A percentile compares a stretch with the other conserved stretches of the same genome.
Conservation (phyloP, 495 filamentous ascomycete species). For the Penicillium parvum region DNA sequence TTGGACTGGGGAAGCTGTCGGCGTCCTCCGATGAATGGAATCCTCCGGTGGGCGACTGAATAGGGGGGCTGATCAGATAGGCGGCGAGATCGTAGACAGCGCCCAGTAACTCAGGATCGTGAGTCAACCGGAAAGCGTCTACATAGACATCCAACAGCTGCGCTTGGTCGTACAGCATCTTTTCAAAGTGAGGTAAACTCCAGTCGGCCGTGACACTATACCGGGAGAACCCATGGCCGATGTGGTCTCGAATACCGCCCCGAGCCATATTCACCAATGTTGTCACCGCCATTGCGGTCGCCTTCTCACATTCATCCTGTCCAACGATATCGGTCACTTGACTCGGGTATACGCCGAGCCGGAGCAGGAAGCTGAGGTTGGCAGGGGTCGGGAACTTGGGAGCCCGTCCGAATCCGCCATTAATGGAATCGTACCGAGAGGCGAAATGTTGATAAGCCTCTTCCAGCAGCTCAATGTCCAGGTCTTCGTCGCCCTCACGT, state of each 20-base stretch:
- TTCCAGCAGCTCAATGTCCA: conserved; percentile 89
- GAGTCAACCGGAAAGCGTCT: conserved; percentile 75
- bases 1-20: conserved; percentile 71
- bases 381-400: conserved; percentile 92
- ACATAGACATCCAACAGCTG: conserved; percentile 83
- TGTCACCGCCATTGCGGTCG: conserved; percentile 73
- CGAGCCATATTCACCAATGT: conserved; percentile 79
- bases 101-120: conserved; percentile 67
- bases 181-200: conserved; percentile 94
- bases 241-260: conserved; percentile 87
- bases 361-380: conserved; percentile 78
- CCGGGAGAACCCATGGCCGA: conserved; percentile 85
- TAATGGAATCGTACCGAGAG: conserved; percentile 68
- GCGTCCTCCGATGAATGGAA: conserved; percentile 92
- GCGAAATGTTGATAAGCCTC: conserved; percentile 80
- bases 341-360: conserved; percentile 65
- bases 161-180: conserved; percentile 95
- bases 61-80: conserved; percentile 66
- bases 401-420: conserved; percentile 69
- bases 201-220: conserved; percentile 90
- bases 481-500: conserved; percentile 55
- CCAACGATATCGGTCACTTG: conserved; percentile 84
- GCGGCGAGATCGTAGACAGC: conserved; percentile 78
- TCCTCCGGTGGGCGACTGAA: conserved; percentile 64
- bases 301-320: conserved; percentile 67